Evolutionary conservation across 495 filamentous ascomycete species (phyloP), one percentile per base, ranked within the genome.

Genomic region (Tirmania nivea): DNA sequence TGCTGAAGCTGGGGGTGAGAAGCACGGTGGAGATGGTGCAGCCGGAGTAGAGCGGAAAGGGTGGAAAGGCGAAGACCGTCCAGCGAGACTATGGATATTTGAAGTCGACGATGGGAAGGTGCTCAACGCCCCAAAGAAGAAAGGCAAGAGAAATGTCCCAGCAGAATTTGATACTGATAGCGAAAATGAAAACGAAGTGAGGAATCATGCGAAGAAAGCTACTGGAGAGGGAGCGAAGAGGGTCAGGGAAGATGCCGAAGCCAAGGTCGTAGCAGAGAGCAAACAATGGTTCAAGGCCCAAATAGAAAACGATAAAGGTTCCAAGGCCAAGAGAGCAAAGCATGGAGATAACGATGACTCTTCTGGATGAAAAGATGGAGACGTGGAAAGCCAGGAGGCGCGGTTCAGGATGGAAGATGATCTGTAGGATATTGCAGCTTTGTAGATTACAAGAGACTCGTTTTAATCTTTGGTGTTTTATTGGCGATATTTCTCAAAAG

Each of bases 61-160:
- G 10, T 92, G 86, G 86, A 80, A 77, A 59, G 86, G 86, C 4
- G 86, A 88, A 61, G 77, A 86, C 55, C 71, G 86, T 57, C 64
- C 72, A 14, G 79, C 82, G 20, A 74, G 84, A 63, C 86, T 79
- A 63, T 94, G 79, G 68, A 73, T 90, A 10, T 90, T 94, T 67
- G 77, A 76, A 58, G 61, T 55, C 7, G 39, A 48, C 25, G 59
- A 56, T 21, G 48, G 48, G 10, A 50, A 48, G 58, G 50, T 52
- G 16, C 55, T 31, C 53, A 67, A 58, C 35, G 68, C 59, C 49
- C 66, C 65, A 50, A 73, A 71, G 58, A 72, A 55, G 36, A 52
- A 47, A 35, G 71, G 66, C 49, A 66, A 66, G 52, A 65, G 68
- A 48, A 67, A 69, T 54, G 71, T 71, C 35, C 69, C 66, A 17